Base-by-base conservation (phyloP, 805 yeast genomes). In the Suhomyces vadensis region DNA sequence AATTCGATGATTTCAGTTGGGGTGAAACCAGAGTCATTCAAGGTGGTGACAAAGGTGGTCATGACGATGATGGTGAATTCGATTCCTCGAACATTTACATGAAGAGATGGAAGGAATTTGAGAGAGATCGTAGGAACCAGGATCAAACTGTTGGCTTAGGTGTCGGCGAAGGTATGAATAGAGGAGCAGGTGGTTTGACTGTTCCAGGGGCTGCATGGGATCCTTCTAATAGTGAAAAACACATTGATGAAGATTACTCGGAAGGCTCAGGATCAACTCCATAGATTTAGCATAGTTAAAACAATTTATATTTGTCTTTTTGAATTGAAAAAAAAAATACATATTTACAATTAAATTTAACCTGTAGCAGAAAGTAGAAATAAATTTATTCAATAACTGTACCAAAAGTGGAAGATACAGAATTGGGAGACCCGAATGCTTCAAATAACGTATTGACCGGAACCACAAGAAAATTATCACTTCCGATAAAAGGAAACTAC, bases 101-200 rank as follows among this genome's bases (percentile, higher is more conserved):
- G 92, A 87, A 85, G 74, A 77, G 92, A 47, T 94, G 99, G 99
- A 80, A 88, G 61, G 98, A 94, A 52, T 90, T 81, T 71, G 97
- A 91, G 64, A 73, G 87, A 52, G 89, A 85, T 24, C 61, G 82
- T 26, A 69, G 77, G 62, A 64, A 57, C 24, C 55, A 60, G 31
- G 65, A 62, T 44, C 42, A 51, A 4, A 48, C 50, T 17, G 33
- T 29, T 8, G 16, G 20, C 4, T 20, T 31, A 10, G 35, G 21
- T 7, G 20, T 39, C 10, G 40, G 31, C 29, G 37, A 31, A 6
- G 38, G 31, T 16, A 22, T 6, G 22, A 16, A 14, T 14, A 42
- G 33, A 29, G 40, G 41, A 14, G 38, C 35, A 5, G 39, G 39
- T 6, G 42, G 58, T 0, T 50, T 67, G 43, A 39, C 66, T 6